These are phyloP conservation scores for Tulasnella sp. DNA, from an alignment of 768 basidiomycete genomes.

Conservation along the genomic window DNA sequence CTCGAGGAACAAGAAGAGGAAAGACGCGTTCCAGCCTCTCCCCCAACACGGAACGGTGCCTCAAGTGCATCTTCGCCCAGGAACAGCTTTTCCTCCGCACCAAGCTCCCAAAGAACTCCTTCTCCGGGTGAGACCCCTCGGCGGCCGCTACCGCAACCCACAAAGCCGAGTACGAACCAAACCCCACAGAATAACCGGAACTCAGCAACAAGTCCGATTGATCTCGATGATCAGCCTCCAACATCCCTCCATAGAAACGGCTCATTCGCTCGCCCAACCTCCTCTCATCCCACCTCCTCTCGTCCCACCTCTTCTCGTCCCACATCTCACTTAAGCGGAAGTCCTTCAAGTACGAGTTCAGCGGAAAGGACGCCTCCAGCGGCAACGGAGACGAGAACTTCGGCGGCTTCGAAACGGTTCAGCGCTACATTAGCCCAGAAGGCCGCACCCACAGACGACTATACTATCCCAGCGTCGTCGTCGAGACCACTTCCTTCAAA, in stretches of 20 bases:
- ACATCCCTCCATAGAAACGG: not conserved
- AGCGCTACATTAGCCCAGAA: not conserved
- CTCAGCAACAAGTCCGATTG: not conserved
- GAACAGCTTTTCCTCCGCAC: not conserved
- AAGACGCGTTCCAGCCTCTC: not conserved
- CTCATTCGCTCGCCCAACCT: not conserved
- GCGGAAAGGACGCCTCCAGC: not conserved
- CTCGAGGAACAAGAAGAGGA: not conserved
- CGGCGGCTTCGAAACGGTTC: not conserved
- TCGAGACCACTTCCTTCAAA: not conserved
- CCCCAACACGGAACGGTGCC: not conserved
- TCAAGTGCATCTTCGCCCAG: not conserved
- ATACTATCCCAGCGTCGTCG: not conserved
- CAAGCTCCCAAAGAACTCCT: not conserved
- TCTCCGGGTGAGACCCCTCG: not conserved
- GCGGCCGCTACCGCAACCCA: not conserved
- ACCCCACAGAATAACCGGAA: not conserved
- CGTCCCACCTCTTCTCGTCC: not conserved
- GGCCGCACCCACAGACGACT: not conserved
- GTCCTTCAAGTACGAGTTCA: not conserved
- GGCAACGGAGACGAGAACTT: not conserved
- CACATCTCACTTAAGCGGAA: not conserved
- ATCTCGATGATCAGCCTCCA: slow-evolving; percentile 1
- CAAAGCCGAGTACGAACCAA: not conserved
- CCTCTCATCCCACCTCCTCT: not conserved